These are phyloP conservation scores for Aspergillus asperescens DNA, from an alignment of 495 filamentous ascomycete genomes.

Conservation along the genomic window DNA sequence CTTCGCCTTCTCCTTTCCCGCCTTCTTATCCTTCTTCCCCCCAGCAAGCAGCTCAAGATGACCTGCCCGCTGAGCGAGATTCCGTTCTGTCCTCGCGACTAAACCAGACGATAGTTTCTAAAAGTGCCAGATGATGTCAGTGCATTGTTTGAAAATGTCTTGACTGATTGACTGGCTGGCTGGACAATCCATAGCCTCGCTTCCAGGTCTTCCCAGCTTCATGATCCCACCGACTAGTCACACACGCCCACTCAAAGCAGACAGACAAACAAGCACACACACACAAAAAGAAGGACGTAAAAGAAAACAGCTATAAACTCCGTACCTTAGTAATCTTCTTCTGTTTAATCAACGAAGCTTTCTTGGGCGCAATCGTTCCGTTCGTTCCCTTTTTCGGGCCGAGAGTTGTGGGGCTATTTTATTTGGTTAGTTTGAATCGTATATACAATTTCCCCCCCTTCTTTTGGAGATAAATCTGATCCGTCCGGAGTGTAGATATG, in stretches of 20 bases:
- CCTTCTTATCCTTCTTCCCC: slow-evolving; percentile 54
- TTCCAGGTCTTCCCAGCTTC: not conserved
- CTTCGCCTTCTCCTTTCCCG: slow-evolving; percentile 19
- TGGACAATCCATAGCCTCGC: too few relatives aligned
- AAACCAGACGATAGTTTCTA: slow-evolving; percentile 62
- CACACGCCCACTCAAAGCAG: too few relatives aligned
- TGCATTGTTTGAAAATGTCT: too few relatives aligned
- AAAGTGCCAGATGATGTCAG: not conserved
- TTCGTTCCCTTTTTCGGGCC: slow-evolving; percentile 50
- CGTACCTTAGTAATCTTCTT: slow-evolving; percentile 59
- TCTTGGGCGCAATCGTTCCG: slow-evolving; percentile 65
- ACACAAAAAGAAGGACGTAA: not conserved
- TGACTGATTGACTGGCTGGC: too few relatives aligned
- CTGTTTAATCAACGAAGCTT: slow-evolving; percentile 52
- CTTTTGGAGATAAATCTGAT: too few relatives aligned
- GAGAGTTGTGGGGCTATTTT: slow-evolving; percentile 15
- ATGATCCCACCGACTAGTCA: too few relatives aligned
- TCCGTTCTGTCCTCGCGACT: slow-evolving; percentile 58
- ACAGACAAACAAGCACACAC: too few relatives aligned
- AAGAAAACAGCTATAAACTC: slow-evolving; percentile 1
- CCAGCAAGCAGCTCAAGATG: slow-evolving; percentile 66
- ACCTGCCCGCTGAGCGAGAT: slow-evolving; percentile 62
- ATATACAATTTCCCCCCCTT: too few relatives aligned
- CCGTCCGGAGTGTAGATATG: too few relatives aligned
- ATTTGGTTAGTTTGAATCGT: not conserved